Evolutionary conservation across 108 stramenopile species (phyloP), one percentile per base, ranked within the genome.

Genomic region (Schizochytrium sp.): DNA sequence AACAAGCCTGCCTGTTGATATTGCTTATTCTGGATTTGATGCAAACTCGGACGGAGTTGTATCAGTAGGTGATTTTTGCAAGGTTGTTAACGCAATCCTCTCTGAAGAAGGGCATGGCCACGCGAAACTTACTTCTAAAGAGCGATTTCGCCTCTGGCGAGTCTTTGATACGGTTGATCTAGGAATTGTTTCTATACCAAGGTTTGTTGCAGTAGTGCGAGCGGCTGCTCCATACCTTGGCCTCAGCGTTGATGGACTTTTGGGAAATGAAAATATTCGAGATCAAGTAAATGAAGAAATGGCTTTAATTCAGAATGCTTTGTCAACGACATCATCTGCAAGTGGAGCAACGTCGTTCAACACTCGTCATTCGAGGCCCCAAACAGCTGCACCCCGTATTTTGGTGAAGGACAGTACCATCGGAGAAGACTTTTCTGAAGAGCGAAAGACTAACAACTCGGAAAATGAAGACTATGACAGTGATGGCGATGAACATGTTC

Each of bases 1-100:
- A 40, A 55, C 76, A 2, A 55, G 53, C 47, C 28, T 49, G 50
- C 47, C 50, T 5, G n/a, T 83, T 53, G 76, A 83, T 38, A 40
- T n/a, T n/a, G 76, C 53, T 8, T 83, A 83, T 28, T 47, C 47
- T 8, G 76, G n/a, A 10, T 83, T 83, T 83, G 76, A 83, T 42
- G 50, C 53, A 10, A 83, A 83, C 3, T n/a, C 38, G 12, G 76
- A 83, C 53, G 76, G 76, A n/a, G 15, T 50, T 55, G 76, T 83
- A 5, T 83, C 76, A 5, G 76, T 83, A 5, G 47, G 50, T 55
- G 76, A 83, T 53, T 83, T 83, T 83, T 13, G 47, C 76, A 49
- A 83, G 15, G 47, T 83, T 40, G 76, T 55, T 38, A 55, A 83
- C 53, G 47, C 47, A 3, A 83, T 83, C n/a, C 76, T 55, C 10